A percentile compares a stretch with the other conserved stretches of the same genome.
Evolutionary conservation across 805 yeast species (phyloP).

Genomic region (Saccharomyces eubayanus): DNA sequence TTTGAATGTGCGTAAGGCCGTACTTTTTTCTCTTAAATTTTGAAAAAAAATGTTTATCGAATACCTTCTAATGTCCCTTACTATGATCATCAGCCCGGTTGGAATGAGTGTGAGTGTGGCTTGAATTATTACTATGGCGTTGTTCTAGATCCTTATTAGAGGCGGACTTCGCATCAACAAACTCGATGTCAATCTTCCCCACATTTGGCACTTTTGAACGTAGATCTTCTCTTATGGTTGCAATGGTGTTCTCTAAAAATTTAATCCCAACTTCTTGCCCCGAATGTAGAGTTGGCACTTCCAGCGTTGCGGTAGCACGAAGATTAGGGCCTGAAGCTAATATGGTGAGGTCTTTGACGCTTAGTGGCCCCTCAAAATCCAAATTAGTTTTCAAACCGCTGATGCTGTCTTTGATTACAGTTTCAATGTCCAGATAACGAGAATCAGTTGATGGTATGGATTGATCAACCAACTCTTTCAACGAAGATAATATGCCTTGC

Average conservation of each 20-base stretch:
- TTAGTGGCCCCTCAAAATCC: slow-evolving; percentile 34
- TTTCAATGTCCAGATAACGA: slow-evolving; percentile 38
- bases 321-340: slow-evolving; percentile 53
- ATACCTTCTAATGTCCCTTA: not conserved
- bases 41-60: not conserved
- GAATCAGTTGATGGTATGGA: slow-evolving; percentile 47
- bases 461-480: slow-evolving; percentile 70
- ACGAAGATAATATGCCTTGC: slow-evolving; percentile 59
- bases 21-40: not conserved
- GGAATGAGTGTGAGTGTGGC: slow-evolving; percentile 28
- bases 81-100: not conserved
- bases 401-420: slow-evolving; percentile 32
- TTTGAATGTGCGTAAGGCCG: not conserved
- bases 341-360: slow-evolving; percentile 37
- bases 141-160: slow-evolving; percentile 1
- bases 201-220: slow-evolving; percentile 36
- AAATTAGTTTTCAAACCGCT: slow-evolving; percentile 35
- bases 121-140: slow-evolving; percentile 32
- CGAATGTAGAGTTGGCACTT: slow-evolving; percentile 40
- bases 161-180: slow-evolving; percentile 26
- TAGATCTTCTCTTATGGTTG: slow-evolving; percentile 31
- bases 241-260: slow-evolving; percentile 37
- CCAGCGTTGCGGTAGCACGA: slow-evolving; percentile 30
- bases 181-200: slow-evolving; percentile 37
- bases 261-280: slow-evolving; percentile 35